phyloP scores from a whole-genome alignment of 257 asterid species.

The Anisodus acutangulus region DNA sequence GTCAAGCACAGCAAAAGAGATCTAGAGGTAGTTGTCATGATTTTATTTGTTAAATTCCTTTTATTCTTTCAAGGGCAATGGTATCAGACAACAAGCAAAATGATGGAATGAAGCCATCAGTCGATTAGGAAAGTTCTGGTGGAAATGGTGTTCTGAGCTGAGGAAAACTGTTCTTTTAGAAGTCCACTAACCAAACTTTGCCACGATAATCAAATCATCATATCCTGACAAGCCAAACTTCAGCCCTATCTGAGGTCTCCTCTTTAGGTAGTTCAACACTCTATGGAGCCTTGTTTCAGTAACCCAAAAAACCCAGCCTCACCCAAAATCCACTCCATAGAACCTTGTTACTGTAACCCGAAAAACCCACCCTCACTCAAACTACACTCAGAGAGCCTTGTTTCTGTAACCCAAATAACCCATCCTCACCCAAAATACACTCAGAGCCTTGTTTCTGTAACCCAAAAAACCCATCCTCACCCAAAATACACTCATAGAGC shows the following conservation, averaged over 20 bases:
- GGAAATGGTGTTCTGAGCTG: slow-evolving; percentile 11
- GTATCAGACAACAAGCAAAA: slow-evolving; percentile 23
- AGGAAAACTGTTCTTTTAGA: not conserved
- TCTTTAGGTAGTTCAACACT: not conserved
- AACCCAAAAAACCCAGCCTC: not conserved
- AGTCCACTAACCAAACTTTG: not conserved
- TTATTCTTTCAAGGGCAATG: not conserved
- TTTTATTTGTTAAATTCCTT: not conserved
- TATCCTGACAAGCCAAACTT: not conserved
- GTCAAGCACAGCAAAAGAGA: not conserved
- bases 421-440: no score
- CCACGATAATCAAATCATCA: not conserved
- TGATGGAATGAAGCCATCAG: not conserved
- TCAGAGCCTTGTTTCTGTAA: no score
- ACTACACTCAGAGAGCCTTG: no score
- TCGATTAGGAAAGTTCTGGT: not conserved
- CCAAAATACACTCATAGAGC: no score
- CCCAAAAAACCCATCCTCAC: no score
- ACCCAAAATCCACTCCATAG: not conserved
- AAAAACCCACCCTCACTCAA: not conserved
- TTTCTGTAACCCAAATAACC: no score
- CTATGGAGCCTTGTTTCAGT: slow-evolving; percentile 3
- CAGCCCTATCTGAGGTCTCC: slow-evolving; percentile 14
- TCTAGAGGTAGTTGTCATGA: not conserved
- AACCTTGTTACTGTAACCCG: not conserved